phyloP scores from a whole-genome alignment of 495 filamentous ascomycete genomes.

The Cenococcum geophilum region DNA sequence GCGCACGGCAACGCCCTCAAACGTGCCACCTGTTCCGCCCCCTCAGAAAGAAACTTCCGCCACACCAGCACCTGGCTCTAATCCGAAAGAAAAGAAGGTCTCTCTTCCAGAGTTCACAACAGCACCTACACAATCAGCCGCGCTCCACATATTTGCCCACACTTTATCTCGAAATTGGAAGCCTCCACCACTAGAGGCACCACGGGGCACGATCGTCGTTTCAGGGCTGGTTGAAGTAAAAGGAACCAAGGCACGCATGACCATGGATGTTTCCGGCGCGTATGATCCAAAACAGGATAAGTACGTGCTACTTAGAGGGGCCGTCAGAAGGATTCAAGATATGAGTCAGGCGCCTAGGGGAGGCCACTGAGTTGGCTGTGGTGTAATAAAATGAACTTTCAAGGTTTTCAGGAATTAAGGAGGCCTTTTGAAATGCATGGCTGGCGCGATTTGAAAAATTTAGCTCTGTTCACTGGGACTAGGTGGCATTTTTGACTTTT shows the following conservation, averaged over 20 bases:
- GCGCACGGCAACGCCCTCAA: not conserved
- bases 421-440: not conserved
- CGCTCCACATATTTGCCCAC: slow-evolving; percentile 45
- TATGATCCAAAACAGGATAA: slow-evolving; percentile 51
- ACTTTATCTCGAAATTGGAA: slow-evolving; percentile 2
- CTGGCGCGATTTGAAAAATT: not conserved
- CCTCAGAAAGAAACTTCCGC: not conserved
- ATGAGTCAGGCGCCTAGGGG: slow-evolving; percentile 36
- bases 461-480: not conserved
- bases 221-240: slow-evolving; percentile 60
- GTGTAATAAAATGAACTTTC: too few species aligned
- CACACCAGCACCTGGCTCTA: slow-evolving; percentile 1
- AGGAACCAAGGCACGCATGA: slow-evolving; percentile 50
- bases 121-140: slow-evolving; percentile 28
- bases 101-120: slow-evolving; percentile 6
- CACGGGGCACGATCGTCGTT: slow-evolving; percentile 58
- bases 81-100: slow-evolving; percentile 13
- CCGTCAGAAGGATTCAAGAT: slow-evolving; percentile 30
- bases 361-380: slow-evolving; percentile 19
- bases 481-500: not conserved
- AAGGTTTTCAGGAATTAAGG: not conserved
- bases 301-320: slow-evolving; percentile 28
- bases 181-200: slow-evolving; percentile 40
- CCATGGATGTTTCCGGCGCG: slow-evolving; percentile 52
- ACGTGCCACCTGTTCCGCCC: not conserved